phyloP scores from a whole-genome alignment of 345 rosid genomes.

The Psidium guajava region DNA sequence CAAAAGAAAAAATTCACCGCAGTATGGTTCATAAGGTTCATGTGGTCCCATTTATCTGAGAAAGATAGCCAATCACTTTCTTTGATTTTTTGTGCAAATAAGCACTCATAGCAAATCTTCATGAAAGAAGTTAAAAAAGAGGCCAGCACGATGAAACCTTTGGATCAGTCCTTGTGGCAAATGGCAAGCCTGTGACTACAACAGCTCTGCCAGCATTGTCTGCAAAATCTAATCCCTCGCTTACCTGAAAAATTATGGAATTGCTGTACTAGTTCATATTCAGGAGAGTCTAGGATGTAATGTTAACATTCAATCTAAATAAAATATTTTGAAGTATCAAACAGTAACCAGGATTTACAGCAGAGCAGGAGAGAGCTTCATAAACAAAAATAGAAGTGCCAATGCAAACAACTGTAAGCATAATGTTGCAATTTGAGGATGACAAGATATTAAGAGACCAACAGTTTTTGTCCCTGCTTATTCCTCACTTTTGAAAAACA shows the following conservation, averaged over 20 bases:
- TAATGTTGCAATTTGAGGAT: neutral
- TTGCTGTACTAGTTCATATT: neutral
- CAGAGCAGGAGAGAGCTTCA: neutral
- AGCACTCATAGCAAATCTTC: neutral
- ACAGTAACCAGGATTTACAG: neutral
- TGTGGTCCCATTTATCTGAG: neutral
- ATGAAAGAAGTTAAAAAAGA: neutral
- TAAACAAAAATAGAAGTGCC: neutral
- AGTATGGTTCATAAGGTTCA: neutral
- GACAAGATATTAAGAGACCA: neutral
- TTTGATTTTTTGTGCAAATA: neutral
- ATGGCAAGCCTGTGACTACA: slow-evolving; percentile 83
- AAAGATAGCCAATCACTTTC: neutral
- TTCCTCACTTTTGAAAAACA: neutral
- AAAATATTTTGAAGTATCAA: neutral
- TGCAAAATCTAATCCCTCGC: slow-evolving; percentile 98
- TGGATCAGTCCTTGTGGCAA: slow-evolving; percentile 67
- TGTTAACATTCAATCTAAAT: neutral
- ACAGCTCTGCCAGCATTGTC: slow-evolving; percentile 98
- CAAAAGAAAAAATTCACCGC: neutral
- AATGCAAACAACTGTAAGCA: neutral
- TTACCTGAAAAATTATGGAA: slow-evolving; percentile 52
- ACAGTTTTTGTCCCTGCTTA: neutral
- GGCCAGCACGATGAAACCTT: slow-evolving; percentile 43
- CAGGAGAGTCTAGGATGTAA: neutral